These are phyloP conservation scores for Haplographium delicatum DNA, from an alignment of 495 filamentous ascomycete genomes.

Conservation along the genomic window DNA sequence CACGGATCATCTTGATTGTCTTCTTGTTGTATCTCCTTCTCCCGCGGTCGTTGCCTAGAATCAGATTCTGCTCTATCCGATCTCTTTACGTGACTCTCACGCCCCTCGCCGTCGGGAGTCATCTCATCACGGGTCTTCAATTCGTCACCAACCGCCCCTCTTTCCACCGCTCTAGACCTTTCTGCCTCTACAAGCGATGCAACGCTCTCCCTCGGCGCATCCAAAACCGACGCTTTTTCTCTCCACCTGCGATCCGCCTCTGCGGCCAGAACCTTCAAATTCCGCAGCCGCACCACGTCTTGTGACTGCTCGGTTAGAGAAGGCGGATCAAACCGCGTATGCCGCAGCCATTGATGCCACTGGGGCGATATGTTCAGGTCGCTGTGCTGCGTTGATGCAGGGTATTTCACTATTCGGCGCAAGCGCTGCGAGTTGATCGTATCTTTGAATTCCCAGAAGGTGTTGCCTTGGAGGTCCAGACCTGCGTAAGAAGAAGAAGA, in stretches of 20 bases:
- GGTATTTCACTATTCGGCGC: slow-evolving; percentile 66
- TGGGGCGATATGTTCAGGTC: slow-evolving; percentile 62
- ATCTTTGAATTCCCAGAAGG: slow-evolving; percentile 89
- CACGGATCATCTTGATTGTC: slow-evolving; percentile 52
- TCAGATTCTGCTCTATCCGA: slow-evolving; percentile 11
- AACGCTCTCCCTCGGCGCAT: slow-evolving; percentile 49
- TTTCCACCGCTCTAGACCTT: too few species aligned
- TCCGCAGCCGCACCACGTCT: slow-evolving; percentile 61
- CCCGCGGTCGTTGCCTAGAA: slow-evolving; percentile 17
- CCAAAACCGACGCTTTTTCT: slow-evolving; percentile 58
- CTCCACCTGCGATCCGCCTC: slow-evolving; percentile 84
- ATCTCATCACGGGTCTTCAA: too few species aligned
- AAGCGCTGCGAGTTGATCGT: slow-evolving; percentile 44
- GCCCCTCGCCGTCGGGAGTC: too few species aligned
- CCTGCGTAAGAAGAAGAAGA: slow-evolving; percentile 44
- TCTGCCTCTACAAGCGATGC: too few species aligned
- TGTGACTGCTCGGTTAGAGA: slow-evolving; percentile 66
- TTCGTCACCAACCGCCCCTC: too few species aligned
- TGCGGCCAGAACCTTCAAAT: slow-evolving; percentile 69
- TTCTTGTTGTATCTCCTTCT: slow-evolving; percentile 20
- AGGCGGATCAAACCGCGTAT: slow-evolving; percentile 67
- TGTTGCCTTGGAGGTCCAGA: slow-evolving; percentile 81
- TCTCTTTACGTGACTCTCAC: not conserved
- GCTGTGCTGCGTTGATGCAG: slow-evolving; percentile 53
- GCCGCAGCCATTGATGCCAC: slow-evolving; percentile 97